phyloP scores from a whole-genome alignment of 768 basidiomycete species.

The Tricholoma flavovirens region DNA sequence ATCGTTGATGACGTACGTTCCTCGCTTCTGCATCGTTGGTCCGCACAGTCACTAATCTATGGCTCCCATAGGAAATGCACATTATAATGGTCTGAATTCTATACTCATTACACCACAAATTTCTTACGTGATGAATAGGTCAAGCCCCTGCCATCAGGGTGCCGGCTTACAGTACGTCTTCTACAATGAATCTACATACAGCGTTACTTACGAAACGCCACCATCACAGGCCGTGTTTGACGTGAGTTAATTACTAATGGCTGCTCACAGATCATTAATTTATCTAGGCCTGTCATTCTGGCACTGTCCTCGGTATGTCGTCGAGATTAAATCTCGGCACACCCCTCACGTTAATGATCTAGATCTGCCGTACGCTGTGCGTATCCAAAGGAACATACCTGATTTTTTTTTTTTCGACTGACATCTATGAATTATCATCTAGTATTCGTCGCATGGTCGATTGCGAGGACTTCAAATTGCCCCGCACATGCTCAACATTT shows the following conservation, averaged over 20 bases:
- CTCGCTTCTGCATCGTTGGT: neutral
- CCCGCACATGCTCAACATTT: slow-evolving; percentile 27
- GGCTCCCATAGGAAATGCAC: slow-evolving; percentile 37
- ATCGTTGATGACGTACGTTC: slow-evolving; percentile 64
- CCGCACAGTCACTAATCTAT: neutral
- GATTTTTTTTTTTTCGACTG: neutral
- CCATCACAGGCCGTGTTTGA: slow-evolving; percentile 45
- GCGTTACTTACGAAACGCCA: neutral
- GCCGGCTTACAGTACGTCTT: slow-evolving; percentile 42
- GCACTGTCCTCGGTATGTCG: slow-evolving; percentile 42
- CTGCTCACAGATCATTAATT: neutral
- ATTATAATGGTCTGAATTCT: slow-evolving; percentile 35
- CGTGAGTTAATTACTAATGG: slow-evolving; percentile 24
- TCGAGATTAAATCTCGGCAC: neutral
- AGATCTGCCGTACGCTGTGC: slow-evolving; percentile 49
- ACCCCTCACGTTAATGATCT: neutral
- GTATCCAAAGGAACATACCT: slow-evolving; percentile 10
- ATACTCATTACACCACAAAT: neutral
- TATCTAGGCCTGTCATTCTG: slow-evolving; percentile 46
- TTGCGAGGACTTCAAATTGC: slow-evolving; percentile 40
- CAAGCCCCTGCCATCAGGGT: slow-evolving; percentile 40
- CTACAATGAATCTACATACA: neutral
- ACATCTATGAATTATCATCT: neutral
- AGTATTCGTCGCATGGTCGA: slow-evolving; percentile 60
- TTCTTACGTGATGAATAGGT: slow-evolving; percentile 24